These are phyloP conservation scores for Rhizopus arrhizus DNA, from an alignment of 371 early-diverging fungal genomes.

Conservation along the genomic window DNA sequence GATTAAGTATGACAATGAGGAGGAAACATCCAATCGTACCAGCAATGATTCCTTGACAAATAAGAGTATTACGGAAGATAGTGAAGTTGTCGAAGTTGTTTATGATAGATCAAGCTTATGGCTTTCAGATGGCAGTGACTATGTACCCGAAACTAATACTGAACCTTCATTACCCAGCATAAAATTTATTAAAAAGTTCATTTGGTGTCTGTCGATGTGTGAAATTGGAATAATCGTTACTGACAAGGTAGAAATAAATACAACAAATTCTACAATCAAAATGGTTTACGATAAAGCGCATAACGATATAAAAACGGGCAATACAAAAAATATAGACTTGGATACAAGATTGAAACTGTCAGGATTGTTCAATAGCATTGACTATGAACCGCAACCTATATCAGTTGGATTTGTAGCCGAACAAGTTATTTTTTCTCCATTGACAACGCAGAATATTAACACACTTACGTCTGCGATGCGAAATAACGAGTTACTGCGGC, in stretches of 20 bases:
- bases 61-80: constrained; percentile 3
- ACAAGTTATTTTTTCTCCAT: constrained; percentile 15
- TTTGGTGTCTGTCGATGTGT: constrained; percentile 14
- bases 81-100: constrained; percentile 4
- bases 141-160: background rate
- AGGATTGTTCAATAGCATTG: constrained; percentile 14
- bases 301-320: constrained; percentile 8
- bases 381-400: constrained; percentile 13
- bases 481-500: background rate
- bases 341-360: constrained; percentile 8
- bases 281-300: constrained; percentile 9
- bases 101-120: constrained; percentile 6
- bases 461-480: background rate
- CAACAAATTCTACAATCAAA: constrained; percentile 12
- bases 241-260: constrained; percentile 11
- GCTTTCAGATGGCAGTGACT: constrained; percentile 3
- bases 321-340: constrained; percentile 2
- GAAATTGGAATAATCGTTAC: constrained; percentile 5
- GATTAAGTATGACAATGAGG: constrained; percentile 5
- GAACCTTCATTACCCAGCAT: constrained; percentile 11
- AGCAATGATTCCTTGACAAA: constrained; percentile 4
- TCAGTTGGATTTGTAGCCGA: constrained; percentile 9
- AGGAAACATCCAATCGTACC: background rate
- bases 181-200: constrained; percentile 10
- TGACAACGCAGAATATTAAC: constrained; percentile 9